Base-by-base conservation (phyloP, 305 asterid genomes). In the Fraxinus floribunda region DNA sequence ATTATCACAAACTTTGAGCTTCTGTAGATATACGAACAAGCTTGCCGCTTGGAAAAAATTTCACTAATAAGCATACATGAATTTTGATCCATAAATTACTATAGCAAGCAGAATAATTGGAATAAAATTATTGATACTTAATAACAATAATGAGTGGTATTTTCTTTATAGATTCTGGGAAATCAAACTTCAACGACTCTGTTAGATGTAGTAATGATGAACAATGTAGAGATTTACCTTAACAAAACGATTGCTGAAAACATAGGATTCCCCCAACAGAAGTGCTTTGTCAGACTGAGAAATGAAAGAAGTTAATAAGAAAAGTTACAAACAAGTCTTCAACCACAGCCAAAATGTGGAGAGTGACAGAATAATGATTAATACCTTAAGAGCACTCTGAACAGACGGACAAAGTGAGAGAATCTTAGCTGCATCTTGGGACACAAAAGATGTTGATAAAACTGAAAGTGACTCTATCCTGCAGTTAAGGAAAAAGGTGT, bases 381-480 rank as follows among this genome's bases (percentile, higher is more conserved):
- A 80, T 82, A 94, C 98, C 98, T 94, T 92, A 57, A 93, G 88
- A 80, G 94, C 95, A 75, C 80, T 86, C 88, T 94, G 97, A 86
- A 93, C 95, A 80, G 97, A 90, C 32, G 97, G 94, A 80, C 97
- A 94, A 32, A 91, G 91, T 79, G 95, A 92, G 77, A 96, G 93
- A 84, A 96, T 88, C 90, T 90, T 94, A 30, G 91, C 89, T 76
- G 98, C 97, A 88, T 96, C 99, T 87, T 90, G 95, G 77, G 91
- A 86, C 82, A 88, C 87, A 91, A 96, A 93, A 79, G 98, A 91
- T 83, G 94, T 30, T 60, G 99, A 98, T 81, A 96, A 90, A 77
- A 93, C 94, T 41, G 97, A 91, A 78, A 96, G 97, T 18, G 98
- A 89, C 87, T 92, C 95, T 85, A 96, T 85, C 99, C 99, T 96